Conservation (phyloP, 2,329 filamentous ascomycete species). For the Paramyrothecium sp. region DNA sequence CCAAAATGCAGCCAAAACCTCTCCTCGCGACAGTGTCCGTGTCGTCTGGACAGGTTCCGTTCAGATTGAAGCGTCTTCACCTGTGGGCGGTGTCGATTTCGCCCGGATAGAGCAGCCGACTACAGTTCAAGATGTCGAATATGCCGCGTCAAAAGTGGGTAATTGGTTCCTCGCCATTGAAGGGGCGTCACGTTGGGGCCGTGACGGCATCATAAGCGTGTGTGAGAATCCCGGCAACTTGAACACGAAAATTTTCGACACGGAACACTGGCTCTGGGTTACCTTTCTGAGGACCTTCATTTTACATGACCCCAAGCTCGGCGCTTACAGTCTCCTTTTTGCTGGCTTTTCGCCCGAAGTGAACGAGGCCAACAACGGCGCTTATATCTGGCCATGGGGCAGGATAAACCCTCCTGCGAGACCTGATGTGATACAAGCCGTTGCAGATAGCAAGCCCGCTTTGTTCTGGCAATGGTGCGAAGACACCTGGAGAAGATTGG, state of each 20-base stretch:
- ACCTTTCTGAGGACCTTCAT: constrained; percentile 22
- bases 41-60: constrained; percentile 30
- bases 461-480: no score
- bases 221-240: no score
- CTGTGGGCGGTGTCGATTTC: constrained; percentile 26
- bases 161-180: no score
- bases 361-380: constrained; percentile 23
- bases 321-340: constrained; percentile 38
- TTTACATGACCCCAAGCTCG: constrained; percentile 27
- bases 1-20: constrained; percentile 18
- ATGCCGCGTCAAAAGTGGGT: constrained; percentile 28
- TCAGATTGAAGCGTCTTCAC: constrained; percentile 19
- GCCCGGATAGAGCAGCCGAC: constrained; percentile 16
- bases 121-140: constrained; percentile 23
- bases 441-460: no score
- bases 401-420: constrained; percentile 10
- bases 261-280: no score
- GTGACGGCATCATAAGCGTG: no score
- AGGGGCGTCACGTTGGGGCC: no score
- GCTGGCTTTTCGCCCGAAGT: constrained; percentile 36
- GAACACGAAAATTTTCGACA: no score
- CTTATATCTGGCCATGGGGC: constrained; percentile 27
- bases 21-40: constrained; percentile 17
- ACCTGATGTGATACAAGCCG: no score
- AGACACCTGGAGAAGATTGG: no score